Evolutionary conservation across 129 eudicot genomes (phyloP).

Genomic region (Flaveria bidentis): DNA sequence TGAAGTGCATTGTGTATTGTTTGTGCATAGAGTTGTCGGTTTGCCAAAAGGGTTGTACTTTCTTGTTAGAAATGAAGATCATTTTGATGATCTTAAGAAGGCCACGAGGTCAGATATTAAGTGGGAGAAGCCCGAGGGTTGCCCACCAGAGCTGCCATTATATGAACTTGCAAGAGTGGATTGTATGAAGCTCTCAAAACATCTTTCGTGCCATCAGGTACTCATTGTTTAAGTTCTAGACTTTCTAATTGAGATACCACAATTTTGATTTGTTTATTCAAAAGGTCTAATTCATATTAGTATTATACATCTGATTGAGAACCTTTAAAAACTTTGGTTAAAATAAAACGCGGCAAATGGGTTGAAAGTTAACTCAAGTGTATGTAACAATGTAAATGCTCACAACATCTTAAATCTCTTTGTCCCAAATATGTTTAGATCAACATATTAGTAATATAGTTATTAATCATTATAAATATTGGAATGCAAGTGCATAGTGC

Average conservation of each 20-base stretch:
- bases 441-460: neutral
- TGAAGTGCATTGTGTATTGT: conserved; percentile 82
- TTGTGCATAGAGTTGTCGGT: conserved; percentile 89
- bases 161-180: conserved; percentile 72
- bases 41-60: conserved; percentile 84
- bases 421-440: neutral
- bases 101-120: conserved; percentile 60
- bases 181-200: conserved; percentile 59
- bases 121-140: conserved; percentile 92
- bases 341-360: neutral
- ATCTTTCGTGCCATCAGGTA: conserved; percentile 93
- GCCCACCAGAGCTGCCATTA: conserved; percentile 79
- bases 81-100: conserved; percentile 61
- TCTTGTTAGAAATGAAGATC: conserved; percentile 84
- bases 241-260: neutral
- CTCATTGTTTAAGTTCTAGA: neutral
- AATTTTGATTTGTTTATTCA: neutral
- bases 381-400: conserved; percentile 1
- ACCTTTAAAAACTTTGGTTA: neutral
- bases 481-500: too few relatives aligned
- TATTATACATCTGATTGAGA: neutral
- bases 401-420: neutral
- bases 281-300: neutral
- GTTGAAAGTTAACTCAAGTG: neutral
- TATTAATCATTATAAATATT: neutral